Percentiles rank a stretch among this genome's conserved stretches.
Conservation (phyloP, 495 filamentous ascomycete genomes). For the Mycothermus thermophilus region DNA sequence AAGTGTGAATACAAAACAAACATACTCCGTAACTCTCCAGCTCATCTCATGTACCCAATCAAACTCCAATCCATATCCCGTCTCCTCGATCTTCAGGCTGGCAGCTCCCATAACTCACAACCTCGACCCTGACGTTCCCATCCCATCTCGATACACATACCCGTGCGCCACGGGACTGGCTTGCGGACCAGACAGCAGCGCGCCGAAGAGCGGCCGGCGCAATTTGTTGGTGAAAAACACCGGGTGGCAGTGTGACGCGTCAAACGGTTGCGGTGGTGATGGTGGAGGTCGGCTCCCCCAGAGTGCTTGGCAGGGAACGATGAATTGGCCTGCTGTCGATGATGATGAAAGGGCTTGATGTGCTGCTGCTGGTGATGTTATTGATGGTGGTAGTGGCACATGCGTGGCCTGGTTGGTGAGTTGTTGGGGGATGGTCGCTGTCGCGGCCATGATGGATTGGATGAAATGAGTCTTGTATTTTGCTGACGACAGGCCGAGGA, state of each 20-base stretch:
- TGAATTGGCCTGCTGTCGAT: neutral
- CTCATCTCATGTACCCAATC: too few relatives aligned
- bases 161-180: slow-evolving; percentile 37
- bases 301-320: slow-evolving; percentile 9
- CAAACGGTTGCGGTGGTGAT: slow-evolving; percentile 1
- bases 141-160: slow-evolving; percentile 36
- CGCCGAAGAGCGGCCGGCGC: slow-evolving; percentile 24
- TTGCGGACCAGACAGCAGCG: slow-evolving; percentile 10
- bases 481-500: too few relatives aligned
- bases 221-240: slow-evolving; percentile 46
- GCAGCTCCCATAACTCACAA: too few relatives aligned
- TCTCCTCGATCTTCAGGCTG: too few relatives aligned
- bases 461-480: too few relatives aligned
- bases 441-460: slow-evolving; percentile 5
- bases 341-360: neutral
- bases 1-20: too few relatives aligned
- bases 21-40: too few relatives aligned
- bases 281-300: slow-evolving; percentile 1
- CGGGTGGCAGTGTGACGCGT: slow-evolving; percentile 38
- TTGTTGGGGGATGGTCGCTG: neutral
- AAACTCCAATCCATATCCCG: too few relatives aligned
- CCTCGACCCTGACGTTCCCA: slow-evolving; percentile 19
- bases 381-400: neutral
- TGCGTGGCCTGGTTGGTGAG: neutral
- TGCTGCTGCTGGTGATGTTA: neutral